phyloP scores from a whole-genome alignment of 306 rosid genomes.

The Boehmeria nivea region DNA sequence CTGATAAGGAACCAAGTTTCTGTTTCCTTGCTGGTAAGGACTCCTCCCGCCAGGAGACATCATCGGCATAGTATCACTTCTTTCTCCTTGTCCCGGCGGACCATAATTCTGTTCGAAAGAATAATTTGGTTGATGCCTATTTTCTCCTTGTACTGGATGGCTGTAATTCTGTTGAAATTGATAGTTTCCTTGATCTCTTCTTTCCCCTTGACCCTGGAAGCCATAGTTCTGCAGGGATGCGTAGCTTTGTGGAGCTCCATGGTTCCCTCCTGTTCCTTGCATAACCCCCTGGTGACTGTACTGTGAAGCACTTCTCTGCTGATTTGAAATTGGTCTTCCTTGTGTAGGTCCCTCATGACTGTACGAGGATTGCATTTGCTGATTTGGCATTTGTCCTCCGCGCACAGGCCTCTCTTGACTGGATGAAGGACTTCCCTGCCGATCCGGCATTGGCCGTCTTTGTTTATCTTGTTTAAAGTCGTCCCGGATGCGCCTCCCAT shows the following conservation, averaged over 20 bases:
- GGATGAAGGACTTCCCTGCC: conserved; percentile 28
- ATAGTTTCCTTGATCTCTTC: conserved; percentile 12
- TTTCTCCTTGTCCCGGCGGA: not conserved
- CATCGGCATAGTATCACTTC: conserved; percentile 18
- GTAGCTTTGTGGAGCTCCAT: conserved; percentile 37
- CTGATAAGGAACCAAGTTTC: conserved; percentile 30
- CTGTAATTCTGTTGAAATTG: conserved; percentile 22
- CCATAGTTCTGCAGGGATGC: conserved; percentile 36
- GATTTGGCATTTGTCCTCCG: not conserved
- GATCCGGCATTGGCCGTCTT: conserved; percentile 27
- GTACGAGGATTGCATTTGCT: not conserved
- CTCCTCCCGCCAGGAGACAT: conserved; percentile 37
- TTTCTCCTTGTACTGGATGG: too few species aligned
- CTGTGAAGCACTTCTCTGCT: not conserved
- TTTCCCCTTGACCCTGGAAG: conserved; percentile 40
- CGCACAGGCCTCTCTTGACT: not conserved
- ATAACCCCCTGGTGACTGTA: conserved; percentile 7
- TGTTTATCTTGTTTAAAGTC: conserved; percentile 21
- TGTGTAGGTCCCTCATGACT: not conserved
- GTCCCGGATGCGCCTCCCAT: conserved; percentile 39
- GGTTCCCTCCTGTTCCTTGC: conserved; percentile 49
- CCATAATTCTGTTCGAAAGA: conserved; percentile 21
- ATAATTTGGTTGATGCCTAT: not conserved
- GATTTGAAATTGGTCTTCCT: not conserved
- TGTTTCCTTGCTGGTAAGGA: conserved; percentile 22